Evolutionary conservation across 805 yeast genomes (phyloP).

Genomic region (Candida berthetii): DNA sequence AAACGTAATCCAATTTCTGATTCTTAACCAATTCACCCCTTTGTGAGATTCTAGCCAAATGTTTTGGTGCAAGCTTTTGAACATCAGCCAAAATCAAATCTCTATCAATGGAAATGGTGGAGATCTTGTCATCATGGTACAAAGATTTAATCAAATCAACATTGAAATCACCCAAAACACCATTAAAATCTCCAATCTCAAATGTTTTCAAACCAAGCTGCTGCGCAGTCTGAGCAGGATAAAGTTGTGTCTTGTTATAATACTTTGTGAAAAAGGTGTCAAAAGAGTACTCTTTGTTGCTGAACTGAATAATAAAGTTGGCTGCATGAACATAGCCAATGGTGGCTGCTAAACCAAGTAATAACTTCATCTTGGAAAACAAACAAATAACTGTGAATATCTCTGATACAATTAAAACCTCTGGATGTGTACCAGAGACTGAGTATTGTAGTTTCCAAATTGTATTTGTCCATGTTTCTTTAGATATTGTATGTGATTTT

Average conservation of each 20-base stretch:
- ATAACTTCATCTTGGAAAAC: too few species aligned
- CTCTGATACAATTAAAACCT: too few species aligned
- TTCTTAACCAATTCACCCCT: constrained; percentile 15
- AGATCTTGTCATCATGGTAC: constrained; percentile 27
- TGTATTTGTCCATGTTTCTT: too few species aligned
- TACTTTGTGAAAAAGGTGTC: constrained; percentile 11
- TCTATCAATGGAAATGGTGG: constrained; percentile 29
- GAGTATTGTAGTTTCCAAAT: too few species aligned
- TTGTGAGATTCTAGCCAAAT: constrained; percentile 35
- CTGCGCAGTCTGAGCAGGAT: constrained; percentile 5
- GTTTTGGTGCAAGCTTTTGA: constrained; percentile 37
- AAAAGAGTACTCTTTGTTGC: constrained; percentile 10
- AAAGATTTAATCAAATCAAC: constrained; percentile 22
- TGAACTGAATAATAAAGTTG: constrained; percentile 22
- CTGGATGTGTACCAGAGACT: too few species aligned
- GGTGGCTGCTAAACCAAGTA: constrained; percentile 1
- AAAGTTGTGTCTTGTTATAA: constrained; percentile 6
- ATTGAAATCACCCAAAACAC: constrained; percentile 30
- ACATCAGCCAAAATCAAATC: constrained; percentile 28
- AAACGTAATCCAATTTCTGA: constrained; percentile 30
- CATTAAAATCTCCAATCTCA: constrained; percentile 25
- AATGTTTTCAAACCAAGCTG: constrained; percentile 13
- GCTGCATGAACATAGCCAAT: constrained; percentile 3
- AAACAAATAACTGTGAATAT: too few species aligned
- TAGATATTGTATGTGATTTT: too few species aligned